Conservation (phyloP, 2,329 filamentous ascomycete species). For the Cryoendolithus antarcticus region DNA sequence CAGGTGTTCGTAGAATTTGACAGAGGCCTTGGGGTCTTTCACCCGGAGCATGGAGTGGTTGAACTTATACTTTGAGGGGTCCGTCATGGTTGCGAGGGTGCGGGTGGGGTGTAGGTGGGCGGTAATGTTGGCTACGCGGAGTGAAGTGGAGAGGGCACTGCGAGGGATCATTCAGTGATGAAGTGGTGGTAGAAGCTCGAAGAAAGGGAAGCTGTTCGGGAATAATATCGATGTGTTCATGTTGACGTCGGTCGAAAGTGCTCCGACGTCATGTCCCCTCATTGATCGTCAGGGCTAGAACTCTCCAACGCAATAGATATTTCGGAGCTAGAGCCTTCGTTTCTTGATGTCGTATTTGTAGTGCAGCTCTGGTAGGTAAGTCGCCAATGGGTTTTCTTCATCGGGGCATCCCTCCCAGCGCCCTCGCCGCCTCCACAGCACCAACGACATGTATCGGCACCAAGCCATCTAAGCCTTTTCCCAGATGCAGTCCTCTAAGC, state of each 20-base stretch:
- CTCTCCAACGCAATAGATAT: too few species aligned
- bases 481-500: conserved; percentile 48
- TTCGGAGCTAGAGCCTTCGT: too few species aligned
- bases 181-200: too few species aligned
- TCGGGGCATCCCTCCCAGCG: conserved; percentile 31
- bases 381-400: too few species aligned
- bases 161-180: conserved; percentile 1
- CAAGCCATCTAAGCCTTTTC: conserved; percentile 38
- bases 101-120: conserved; percentile 18
- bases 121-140: conserved; percentile 7
- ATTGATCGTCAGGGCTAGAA: too few species aligned
- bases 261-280: too few species aligned
- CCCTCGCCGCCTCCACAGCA: conserved; percentile 55
- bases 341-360: too few species aligned
- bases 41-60: conserved; percentile 57
- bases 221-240: too few species aligned
- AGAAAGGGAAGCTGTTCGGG: too few species aligned
- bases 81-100: conserved; percentile 40
- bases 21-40: conserved; percentile 73
- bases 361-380: too few species aligned
- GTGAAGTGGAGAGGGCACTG: not conserved
- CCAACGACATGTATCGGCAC: conserved; percentile 68
- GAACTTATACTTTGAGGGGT: conserved; percentile 52
- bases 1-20: conserved; percentile 90
- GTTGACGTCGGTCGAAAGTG: too few species aligned